Conservation (phyloP, 345 rosid genomes). For the Syzygium jambos region DNA sequence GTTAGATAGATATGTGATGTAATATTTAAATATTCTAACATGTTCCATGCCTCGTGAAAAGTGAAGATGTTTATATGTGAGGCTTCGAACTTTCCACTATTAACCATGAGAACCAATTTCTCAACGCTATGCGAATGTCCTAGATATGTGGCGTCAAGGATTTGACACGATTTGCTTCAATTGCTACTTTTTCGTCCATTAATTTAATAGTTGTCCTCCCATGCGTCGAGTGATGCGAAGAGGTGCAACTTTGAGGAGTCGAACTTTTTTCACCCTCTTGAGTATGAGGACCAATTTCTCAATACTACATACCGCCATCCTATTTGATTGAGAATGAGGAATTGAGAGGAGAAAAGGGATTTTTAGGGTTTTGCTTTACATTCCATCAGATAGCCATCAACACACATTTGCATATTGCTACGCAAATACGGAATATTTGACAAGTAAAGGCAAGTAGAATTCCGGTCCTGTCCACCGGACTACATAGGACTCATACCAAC, state of each 20-base stretch:
- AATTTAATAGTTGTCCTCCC: neutral
- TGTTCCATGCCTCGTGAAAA: neutral
- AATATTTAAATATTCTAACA: neutral
- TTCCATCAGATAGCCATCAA: neutral
- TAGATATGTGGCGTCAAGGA: neutral
- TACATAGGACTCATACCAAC: neutral
- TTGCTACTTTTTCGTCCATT: neutral
- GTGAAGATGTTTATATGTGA: neutral
- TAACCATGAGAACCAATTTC: neutral
- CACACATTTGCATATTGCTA: neutral
- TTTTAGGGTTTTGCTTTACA: neutral
- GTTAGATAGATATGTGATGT: neutral
- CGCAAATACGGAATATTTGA: neutral
- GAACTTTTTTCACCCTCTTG: neutral
- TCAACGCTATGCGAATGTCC: too few species aligned
- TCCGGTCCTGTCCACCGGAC: neutral
- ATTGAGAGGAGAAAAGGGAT: neutral
- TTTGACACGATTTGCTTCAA: neutral
- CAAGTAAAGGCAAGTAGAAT: neutral
- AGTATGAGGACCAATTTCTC: neutral
- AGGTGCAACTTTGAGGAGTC: neutral
- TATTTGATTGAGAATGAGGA: neutral
- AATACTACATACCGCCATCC: neutral
- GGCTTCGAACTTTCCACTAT: rapidly evolving
- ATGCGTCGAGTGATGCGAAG: neutral